These are phyloP conservation scores for Trichoderma sp. DNA, from an alignment of 2,329 filamentous ascomycete species.

Conservation along the genomic window DNA sequence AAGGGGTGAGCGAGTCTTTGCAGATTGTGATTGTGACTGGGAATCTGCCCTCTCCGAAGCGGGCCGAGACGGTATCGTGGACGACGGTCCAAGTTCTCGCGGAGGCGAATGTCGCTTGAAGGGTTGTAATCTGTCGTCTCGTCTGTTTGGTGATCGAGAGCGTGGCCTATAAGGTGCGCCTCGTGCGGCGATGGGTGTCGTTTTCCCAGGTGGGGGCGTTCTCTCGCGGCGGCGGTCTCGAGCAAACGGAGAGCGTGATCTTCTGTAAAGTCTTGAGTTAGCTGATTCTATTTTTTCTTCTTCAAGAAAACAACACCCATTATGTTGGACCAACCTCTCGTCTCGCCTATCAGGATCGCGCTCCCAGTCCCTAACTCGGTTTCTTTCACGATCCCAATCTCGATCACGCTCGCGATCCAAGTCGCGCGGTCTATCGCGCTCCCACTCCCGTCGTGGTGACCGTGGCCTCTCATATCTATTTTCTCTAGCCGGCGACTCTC, in stretches of 20 bases:
- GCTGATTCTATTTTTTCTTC: constrained; percentile 22
- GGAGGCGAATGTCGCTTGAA: constrained; percentile 49
- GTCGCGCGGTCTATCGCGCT: constrained; percentile 34
- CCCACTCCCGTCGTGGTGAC: constrained; percentile 40
- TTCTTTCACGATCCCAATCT: constrained; percentile 30
- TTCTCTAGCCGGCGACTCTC: constrained; percentile 36
- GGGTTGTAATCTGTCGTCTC: constrained; percentile 44
- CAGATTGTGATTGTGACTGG: constrained; percentile 46
- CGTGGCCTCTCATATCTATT: constrained; percentile 41
- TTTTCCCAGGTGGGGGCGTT: constrained; percentile 32
- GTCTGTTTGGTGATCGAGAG: constrained; percentile 51
- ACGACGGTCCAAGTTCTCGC: constrained; percentile 50
- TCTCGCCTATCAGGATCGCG: constrained; percentile 43
- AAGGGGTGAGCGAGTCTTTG: constrained; percentile 47
- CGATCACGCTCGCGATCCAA: constrained; percentile 35
- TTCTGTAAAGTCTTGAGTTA: constrained; percentile 39
- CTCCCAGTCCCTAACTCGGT: constrained; percentile 31
- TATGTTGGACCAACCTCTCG: constrained; percentile 34
- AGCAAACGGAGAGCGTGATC: constrained; percentile 54
- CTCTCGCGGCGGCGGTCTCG: constrained; percentile 45
- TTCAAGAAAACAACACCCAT: background rate
- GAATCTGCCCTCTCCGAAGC: constrained; percentile 54
- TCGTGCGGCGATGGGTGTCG: constrained; percentile 31
- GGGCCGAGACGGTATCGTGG: constrained; percentile 50
- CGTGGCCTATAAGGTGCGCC: constrained; percentile 52